Evolutionary conservation across 257 asterid genomes (phyloP).

Genomic region (Salvia miltiorrhiza): DNA sequence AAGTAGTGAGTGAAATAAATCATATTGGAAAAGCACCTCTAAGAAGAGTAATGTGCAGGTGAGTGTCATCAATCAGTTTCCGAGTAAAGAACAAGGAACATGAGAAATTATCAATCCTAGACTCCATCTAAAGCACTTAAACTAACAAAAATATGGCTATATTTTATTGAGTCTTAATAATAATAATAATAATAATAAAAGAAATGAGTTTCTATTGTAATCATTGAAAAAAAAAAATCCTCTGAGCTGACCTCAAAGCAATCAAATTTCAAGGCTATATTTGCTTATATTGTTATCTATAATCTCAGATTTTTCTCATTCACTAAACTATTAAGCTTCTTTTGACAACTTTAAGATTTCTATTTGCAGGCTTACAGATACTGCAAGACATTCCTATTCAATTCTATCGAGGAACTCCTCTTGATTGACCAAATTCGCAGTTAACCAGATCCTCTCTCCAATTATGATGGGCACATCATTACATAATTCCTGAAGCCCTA

Average conservation of each 20-base stretch:
- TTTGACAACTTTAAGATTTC: neutral
- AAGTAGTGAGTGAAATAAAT: constrained; percentile 5
- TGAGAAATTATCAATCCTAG: neutral
- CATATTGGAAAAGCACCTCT: neutral
- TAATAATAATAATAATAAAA: no score
- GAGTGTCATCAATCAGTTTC: neutral
- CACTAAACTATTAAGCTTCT: neutral
- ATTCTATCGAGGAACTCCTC: neutral
- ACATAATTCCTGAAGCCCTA: neutral
- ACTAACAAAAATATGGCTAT: neutral
- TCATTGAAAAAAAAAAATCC: neutral
- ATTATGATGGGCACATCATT: neutral
- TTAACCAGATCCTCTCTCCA: neutral
- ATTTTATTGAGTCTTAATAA: no score
- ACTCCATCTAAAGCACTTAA: neutral
- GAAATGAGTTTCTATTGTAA: no score
- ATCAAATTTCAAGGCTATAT: neutral
- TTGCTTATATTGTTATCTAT: neutral
- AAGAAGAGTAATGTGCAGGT: neutral
- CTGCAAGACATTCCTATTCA: neutral
- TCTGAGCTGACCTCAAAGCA: neutral
- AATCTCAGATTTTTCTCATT: neutral
- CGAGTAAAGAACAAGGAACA: neutral
- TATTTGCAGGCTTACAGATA: neutral
- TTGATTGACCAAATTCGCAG: neutral